Base-by-base conservation (phyloP, 2,329 filamentous ascomycete genomes). In the Metarhizium sp. region DNA sequence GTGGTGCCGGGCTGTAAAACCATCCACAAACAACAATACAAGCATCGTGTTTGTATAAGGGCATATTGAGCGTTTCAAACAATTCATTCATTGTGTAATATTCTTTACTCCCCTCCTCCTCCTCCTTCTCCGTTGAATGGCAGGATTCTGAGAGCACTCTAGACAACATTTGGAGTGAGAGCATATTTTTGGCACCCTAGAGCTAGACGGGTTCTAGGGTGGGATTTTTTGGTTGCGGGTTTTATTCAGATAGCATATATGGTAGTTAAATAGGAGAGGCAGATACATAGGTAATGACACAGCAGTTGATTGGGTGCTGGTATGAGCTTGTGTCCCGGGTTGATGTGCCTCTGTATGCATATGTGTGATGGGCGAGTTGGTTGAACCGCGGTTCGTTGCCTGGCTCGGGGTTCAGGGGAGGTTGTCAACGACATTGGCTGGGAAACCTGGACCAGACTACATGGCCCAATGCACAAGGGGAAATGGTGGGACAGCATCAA, bases 11-110 rank as follows among this genome's bases (percentile, higher is more conserved):
- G n/a, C 29, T 2, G 38, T 20, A 53, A 25, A 18, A 48, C 3
- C 25, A 48, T 48, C 25, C 8, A 30, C 18, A 48, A 11, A 18
- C 7, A 51, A 50, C 53, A 60, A 57, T 42, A 55, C 50, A 30
- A 55, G 56, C 52, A 57, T 51, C 50, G 49, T 53, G 54, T 60
- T 58, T 60, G 57, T 55, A 60, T 61, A 61, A 8, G 59, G 56
- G 54, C 60, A 61, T 60, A 54, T 62, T 56, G 54, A 56, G 58
- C 58, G 52, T 58, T 56, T 34, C 42, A 52, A 42, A n/a, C 30
- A 40, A 45, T 56, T 29, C 30, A 53, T 53, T 25, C 30, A 53
- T 53, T 25, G 29, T 18, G n/a, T 43, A 29, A 42, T 48, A 16
- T 38, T 52, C 51, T 40, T 32, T 36, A 51, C 34, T 45, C n/a